phyloP scores from a whole-genome alignment of 163 green algal genomes.

The Smithsoniella earleae region DNA sequence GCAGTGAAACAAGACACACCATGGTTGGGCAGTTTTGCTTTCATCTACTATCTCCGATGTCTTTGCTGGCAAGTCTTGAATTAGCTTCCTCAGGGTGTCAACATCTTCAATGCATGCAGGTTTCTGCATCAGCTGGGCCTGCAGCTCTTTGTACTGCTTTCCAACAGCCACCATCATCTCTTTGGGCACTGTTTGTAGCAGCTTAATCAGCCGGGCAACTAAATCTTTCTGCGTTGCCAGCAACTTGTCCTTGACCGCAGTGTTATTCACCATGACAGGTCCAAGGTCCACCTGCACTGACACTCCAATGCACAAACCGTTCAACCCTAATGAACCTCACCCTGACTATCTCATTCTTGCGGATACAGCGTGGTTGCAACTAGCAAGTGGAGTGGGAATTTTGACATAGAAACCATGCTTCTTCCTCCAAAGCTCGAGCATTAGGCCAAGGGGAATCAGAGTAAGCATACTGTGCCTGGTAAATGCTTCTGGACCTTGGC shows the following conservation, averaged over 20 bases:
- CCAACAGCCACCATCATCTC: conserved; percentile 42
- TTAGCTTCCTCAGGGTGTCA: conserved; percentile 54
- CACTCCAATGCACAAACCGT: too few relatives aligned
- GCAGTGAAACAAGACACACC: too few relatives aligned
- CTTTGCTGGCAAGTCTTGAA: conserved; percentile 54
- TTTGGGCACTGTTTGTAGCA: conserved; percentile 38
- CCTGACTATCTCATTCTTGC: too few relatives aligned
- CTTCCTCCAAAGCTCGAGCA: too few relatives aligned
- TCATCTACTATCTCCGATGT: conserved; percentile 37
- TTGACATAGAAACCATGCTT: too few relatives aligned
- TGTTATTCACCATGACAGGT: neutral
- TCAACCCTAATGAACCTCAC: too few relatives aligned
- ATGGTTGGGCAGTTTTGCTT: conserved; percentile 34
- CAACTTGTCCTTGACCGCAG: conserved; percentile 48
- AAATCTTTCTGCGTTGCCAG: conserved; percentile 50
- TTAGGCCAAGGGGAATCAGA: too few relatives aligned
- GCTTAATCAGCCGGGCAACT: conserved; percentile 29
- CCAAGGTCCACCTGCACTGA: conserved; percentile 42
- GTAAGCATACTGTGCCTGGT: conserved; percentile 28
- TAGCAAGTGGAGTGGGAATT: too few relatives aligned
- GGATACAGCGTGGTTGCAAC: too few relatives aligned
- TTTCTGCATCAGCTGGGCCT: conserved; percentile 25
- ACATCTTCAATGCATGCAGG: conserved; percentile 54
- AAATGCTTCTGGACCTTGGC: conserved; percentile 45
- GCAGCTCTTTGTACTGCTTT: conserved; percentile 17